A percentile compares a stretch with the other conserved stretches of the same genome.
Conservation (phyloP, 2,329 filamentous ascomycete genomes). For the Cladosporium sp. region DNA sequence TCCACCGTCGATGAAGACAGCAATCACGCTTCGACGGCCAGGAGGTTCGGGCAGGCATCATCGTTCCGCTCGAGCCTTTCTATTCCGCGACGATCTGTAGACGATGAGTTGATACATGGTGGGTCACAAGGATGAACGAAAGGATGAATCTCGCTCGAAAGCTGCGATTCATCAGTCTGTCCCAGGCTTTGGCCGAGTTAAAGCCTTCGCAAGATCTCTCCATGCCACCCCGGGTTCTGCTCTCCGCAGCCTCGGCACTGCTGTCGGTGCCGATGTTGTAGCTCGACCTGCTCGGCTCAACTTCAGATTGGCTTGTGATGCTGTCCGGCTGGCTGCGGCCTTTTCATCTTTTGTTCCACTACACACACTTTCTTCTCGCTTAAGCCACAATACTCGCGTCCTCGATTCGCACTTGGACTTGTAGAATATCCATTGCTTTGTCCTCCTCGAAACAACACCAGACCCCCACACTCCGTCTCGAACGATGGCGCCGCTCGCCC, state of each 20-base stretch:
- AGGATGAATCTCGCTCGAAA: conserved; percentile 10
- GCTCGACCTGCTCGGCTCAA: background rate
- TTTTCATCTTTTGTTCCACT: background rate
- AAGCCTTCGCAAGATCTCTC: background rate
- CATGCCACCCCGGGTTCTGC: background rate
- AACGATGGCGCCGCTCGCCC: conserved; percentile 29
- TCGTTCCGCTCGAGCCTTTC: background rate
- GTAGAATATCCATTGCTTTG: background rate
- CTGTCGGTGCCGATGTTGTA: background rate
- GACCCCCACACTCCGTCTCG: background rate
- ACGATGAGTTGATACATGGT: background rate
- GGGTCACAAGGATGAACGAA: background rate
- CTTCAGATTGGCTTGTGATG: conserved; percentile 1
- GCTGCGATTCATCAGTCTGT: background rate
- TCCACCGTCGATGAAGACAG: too few species aligned
- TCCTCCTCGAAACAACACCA: background rate
- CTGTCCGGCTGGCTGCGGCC: background rate
- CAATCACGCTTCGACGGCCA: too few species aligned
- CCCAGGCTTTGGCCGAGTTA: background rate
- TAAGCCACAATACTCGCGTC: background rate
- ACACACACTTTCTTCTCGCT: background rate
- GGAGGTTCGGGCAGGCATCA: too few species aligned
- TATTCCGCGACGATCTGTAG: background rate
- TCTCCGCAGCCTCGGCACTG: conserved; percentile 4
- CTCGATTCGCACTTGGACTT: background rate